Base-by-base conservation (phyloP, 495 filamentous ascomycete species). In the Xylaria palmicola region DNA sequence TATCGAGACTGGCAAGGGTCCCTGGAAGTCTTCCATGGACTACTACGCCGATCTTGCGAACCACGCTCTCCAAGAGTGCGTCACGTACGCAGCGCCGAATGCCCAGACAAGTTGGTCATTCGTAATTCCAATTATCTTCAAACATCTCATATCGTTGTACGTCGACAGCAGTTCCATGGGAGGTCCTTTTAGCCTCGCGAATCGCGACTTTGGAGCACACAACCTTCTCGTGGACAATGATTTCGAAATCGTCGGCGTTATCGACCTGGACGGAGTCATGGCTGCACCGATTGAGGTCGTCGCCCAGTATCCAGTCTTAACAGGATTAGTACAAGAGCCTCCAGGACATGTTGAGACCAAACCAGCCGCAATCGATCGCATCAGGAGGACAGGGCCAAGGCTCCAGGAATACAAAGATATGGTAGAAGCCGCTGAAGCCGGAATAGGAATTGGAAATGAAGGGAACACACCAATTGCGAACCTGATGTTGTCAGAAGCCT, bases 181-280 rank as follows among this genome's bases (percentile, higher is more conserved):
- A 0, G 51, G 51, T 29, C 36, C 15, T 2, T 54, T 26, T 29
- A 29, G 26, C 22, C 64, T 66, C 29, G 9, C 45, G 8, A 65
- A 66, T 37, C 62, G 55, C 13, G 64, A 66, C 34, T 56, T 66
- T 20, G 64, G 62, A 6, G 12, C 34, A 1, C 64, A 66, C 36
- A 66, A 66, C 30, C 5, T 66, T 50, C 64, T 66, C 20, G 55
- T 66, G 17, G 50, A 66, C 20, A 57, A 49, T 4, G 49, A 60
- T 10, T 60, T 65, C 52, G 34, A 60, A 0, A 65, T 66, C 29
- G 39, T 64, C 8, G 64, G 64, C n/a, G 24, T 66, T 7, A 66
- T 66, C 29, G 64, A 66, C 32, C 61, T 65, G 5, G 64, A 61
- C n/a, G 56, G 45, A 15, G 47, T 66, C 20, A 55, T 65, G 3